phyloP scores from a whole-genome alignment of 306 rosid species.

The Rosa rugosa region DNA sequence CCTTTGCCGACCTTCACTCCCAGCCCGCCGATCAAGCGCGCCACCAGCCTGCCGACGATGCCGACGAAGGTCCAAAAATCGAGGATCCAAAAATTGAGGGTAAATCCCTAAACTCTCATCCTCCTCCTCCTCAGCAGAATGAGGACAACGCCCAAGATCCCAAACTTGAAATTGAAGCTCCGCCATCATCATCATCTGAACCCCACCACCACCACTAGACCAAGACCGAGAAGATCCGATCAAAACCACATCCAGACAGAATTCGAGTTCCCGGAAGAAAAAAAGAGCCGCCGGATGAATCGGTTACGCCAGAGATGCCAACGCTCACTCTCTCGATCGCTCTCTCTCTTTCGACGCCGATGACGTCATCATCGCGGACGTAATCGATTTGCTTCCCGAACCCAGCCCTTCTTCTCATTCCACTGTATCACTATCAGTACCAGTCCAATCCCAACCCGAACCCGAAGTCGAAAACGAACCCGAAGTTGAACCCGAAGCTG shows the following conservation, averaged over 20 bases:
- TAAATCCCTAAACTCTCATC: too few relatives aligned
- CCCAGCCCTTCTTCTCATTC: neutral
- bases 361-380: neutral
- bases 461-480: neutral
- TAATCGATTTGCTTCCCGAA: neutral
- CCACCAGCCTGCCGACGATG: too few relatives aligned
- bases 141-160: neutral
- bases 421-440: neutral
- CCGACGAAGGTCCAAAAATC: too few relatives aligned
- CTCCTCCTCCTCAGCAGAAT: neutral
- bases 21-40: too few relatives aligned
- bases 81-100: too few relatives aligned
- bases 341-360: conserved; percentile 6
- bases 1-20: too few relatives aligned
- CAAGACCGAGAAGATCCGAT: neutral
- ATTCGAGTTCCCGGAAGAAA: conserved; percentile 55
- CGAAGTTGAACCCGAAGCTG: neutral
- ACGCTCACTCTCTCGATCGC: conserved; percentile 1
- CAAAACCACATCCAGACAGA: conserved; percentile 28
- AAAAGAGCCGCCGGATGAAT: conserved; percentile 64
- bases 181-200: conserved; percentile 31
- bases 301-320: conserved; percentile 60
- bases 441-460: neutral
- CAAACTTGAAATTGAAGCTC: neutral
- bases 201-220: conserved; percentile 2